Percentiles rank a stretch among this genome's conserved stretches.
These are phyloP conservation scores for Blastomyces gilchristii DNA, from an alignment of 2,329 filamentous ascomycete genomes.

Conservation along the genomic window DNA sequence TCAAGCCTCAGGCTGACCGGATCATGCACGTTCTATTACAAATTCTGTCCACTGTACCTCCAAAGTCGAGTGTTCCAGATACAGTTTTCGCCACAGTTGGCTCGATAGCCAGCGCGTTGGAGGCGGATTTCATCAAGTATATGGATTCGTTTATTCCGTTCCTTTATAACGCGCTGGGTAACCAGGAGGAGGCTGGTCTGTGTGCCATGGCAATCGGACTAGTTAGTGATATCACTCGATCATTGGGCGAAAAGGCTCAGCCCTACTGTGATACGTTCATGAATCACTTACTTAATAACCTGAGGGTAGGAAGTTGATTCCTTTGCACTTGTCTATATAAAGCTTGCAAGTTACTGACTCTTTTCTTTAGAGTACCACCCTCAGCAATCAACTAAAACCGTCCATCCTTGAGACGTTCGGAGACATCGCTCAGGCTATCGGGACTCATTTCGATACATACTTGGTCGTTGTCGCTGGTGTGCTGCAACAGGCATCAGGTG, in stretches of 20 bases:
- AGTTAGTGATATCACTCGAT: slow-evolving; percentile 90
- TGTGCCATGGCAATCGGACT: slow-evolving; percentile 97
- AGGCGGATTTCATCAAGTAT: slow-evolving; percentile 90
- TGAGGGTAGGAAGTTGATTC: slow-evolving; percentile 51
- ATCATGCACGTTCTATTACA: slow-evolving; percentile 87
- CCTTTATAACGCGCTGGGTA: slow-evolving; percentile 85
- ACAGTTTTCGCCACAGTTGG: slow-evolving; percentile 87
- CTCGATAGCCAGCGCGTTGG: slow-evolving; percentile 79
- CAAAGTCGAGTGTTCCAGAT: slow-evolving; percentile 90
- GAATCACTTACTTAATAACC: slow-evolving; percentile 91
- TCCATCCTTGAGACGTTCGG: slow-evolving; percentile 97
- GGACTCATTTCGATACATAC: slow-evolving; percentile 85
- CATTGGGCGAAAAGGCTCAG: slow-evolving; percentile 78
- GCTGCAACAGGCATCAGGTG: slow-evolving; percentile 79
- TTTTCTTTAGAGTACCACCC: slow-evolving; percentile 56
- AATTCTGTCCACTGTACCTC: slow-evolving; percentile 63
- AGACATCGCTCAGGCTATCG: slow-evolving; percentile 91
- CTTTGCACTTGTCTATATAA: slow-evolving; percentile 6
- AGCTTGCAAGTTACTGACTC: slow-evolving; percentile 24
- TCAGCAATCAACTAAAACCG: slow-evolving; percentile 94
- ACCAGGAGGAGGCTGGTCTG: slow-evolving; percentile 87
- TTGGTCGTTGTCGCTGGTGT: slow-evolving; percentile 86
- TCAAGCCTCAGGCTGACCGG: slow-evolving; percentile 77
- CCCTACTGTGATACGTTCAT: slow-evolving; percentile 96
- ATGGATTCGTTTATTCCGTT: slow-evolving; percentile 92